phyloP scores from a whole-genome alignment of 2,329 filamentous ascomycete genomes.

The Aspergillus quadrilineatus region DNA sequence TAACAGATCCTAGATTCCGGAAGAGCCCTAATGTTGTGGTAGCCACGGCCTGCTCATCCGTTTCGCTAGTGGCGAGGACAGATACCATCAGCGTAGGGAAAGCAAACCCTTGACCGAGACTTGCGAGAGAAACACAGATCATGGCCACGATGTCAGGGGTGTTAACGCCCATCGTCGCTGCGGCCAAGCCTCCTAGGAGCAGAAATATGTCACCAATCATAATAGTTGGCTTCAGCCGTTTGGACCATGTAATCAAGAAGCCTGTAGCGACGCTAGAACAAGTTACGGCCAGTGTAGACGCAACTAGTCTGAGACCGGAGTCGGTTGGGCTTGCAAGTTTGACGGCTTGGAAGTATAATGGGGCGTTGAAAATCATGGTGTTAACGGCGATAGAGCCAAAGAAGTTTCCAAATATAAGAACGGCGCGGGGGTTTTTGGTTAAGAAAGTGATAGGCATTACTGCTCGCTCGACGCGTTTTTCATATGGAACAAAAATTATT shows the following conservation, averaged over 20 bases:
- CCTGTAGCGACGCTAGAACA: slow-evolving; percentile 58
- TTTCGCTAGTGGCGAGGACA: slow-evolving; percentile 59
- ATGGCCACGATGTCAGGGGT: slow-evolving; percentile 57
- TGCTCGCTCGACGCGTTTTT: slow-evolving; percentile 46
- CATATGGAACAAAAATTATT: slow-evolving; percentile 42
- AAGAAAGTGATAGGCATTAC: slow-evolving; percentile 53
- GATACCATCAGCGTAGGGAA: slow-evolving; percentile 66
- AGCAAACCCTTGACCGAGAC: slow-evolving; percentile 62
- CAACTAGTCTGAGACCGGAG: slow-evolving; percentile 70
- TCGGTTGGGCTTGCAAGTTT: slow-evolving; percentile 67
- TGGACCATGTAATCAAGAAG: slow-evolving; percentile 61
- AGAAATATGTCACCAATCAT: slow-evolving; percentile 51
- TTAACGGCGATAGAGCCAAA: slow-evolving; percentile 52
- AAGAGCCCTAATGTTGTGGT: slow-evolving; percentile 70
- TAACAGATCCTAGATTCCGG: slow-evolving; percentile 68
- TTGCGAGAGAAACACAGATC: slow-evolving; percentile 56
- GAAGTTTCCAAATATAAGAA: slow-evolving; percentile 54
- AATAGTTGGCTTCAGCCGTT: slow-evolving; percentile 61
- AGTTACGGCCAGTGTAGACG: slow-evolving; percentile 60
- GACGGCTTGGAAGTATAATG: slow-evolving; percentile 75
- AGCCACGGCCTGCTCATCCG: slow-evolving; percentile 65
- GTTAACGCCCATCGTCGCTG: slow-evolving; percentile 52
- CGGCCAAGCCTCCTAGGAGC: slow-evolving; percentile 52
- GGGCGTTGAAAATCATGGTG: slow-evolving; percentile 67
- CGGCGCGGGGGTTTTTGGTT: slow-evolving; percentile 47